phyloP scores from a whole-genome alignment of 2,329 filamentous ascomycete species.

The Onygenales sp. region DNA sequence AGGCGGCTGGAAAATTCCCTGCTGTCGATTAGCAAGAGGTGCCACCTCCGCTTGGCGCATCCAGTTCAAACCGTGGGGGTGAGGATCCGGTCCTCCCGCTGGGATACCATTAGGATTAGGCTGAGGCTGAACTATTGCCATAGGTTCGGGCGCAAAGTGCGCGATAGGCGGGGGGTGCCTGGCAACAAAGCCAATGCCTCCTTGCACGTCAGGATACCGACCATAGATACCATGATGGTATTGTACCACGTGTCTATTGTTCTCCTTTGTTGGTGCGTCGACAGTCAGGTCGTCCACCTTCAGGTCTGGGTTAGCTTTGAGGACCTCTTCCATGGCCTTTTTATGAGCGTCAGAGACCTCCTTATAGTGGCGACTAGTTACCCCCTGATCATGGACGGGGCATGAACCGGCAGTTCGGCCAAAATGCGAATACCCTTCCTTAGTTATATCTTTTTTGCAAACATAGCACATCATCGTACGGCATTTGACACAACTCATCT shows the following conservation, averaged over 20 bases:
- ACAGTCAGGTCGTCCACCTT: conserved; percentile 50
- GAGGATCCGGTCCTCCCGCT: no score
- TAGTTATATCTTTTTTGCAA: conserved; percentile 55
- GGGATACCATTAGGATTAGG: no score
- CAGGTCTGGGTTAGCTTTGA: conserved; percentile 53
- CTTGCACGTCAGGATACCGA: not conserved
- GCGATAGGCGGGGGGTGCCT: no score
- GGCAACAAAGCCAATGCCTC: no score
- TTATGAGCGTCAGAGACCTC: conserved; percentile 57
- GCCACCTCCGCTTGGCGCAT: no score
- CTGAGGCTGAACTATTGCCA: no score
- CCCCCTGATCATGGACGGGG: conserved; percentile 54
- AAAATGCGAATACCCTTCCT: conserved; percentile 60
- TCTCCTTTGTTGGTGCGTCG: conserved; percentile 29
- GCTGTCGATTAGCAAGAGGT: no score
- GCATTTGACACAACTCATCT: conserved; percentile 64
- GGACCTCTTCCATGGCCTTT: conserved; percentile 45
- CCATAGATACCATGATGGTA: not conserved
- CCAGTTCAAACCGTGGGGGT: no score
- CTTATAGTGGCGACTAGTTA: conserved; percentile 46
- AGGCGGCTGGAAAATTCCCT: no score
- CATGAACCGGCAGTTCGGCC: conserved; percentile 36
- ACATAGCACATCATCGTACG: conserved; percentile 41
- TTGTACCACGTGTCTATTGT: not conserved
- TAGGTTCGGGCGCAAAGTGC: no score